phyloP scores from a whole-genome alignment of 176 grass and related monocot genomes.

The Aechmea fasciata region DNA sequence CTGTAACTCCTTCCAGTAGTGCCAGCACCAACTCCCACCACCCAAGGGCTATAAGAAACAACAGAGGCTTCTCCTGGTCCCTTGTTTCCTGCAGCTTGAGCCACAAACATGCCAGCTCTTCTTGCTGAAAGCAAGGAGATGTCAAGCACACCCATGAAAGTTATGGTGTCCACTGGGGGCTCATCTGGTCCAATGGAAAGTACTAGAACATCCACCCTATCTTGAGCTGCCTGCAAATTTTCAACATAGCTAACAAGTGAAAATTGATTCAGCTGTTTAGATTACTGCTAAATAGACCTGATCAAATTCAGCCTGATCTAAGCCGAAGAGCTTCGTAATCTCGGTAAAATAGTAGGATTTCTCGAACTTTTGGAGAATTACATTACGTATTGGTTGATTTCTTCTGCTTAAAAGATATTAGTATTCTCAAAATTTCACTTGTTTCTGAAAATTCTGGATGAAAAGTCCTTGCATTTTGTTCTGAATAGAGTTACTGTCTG shows the following conservation, averaged over 20 bases:
- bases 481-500: no score
- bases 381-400: no score
- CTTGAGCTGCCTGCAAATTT: conserved; percentile 38
- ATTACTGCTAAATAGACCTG: neutral
- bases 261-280: neutral
- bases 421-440: no score
- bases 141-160: conserved; percentile 48
- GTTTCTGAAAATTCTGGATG: no score
- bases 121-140: conserved; percentile 45
- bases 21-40: conserved; percentile 34
- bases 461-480: no score
- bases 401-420: no score
- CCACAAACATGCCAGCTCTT: conserved; percentile 46
- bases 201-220: conserved; percentile 47
- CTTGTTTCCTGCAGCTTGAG: conserved; percentile 50
- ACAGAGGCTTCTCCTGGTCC: conserved; percentile 32
- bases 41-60: conserved; percentile 57
- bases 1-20: conserved; percentile 38
- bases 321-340: no score
- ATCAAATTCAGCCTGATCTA: no score
- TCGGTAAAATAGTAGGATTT: no score
- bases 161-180: conserved; percentile 25
- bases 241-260: neutral
- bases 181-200: conserved; percentile 45
- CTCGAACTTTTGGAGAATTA: no score